A percentile compares a stretch with the other conserved stretches of the same genome.
Evolutionary conservation across 176 grass and related monocot genomes (phyloP).

Genomic region (Oropetium thomaeum): DNA sequence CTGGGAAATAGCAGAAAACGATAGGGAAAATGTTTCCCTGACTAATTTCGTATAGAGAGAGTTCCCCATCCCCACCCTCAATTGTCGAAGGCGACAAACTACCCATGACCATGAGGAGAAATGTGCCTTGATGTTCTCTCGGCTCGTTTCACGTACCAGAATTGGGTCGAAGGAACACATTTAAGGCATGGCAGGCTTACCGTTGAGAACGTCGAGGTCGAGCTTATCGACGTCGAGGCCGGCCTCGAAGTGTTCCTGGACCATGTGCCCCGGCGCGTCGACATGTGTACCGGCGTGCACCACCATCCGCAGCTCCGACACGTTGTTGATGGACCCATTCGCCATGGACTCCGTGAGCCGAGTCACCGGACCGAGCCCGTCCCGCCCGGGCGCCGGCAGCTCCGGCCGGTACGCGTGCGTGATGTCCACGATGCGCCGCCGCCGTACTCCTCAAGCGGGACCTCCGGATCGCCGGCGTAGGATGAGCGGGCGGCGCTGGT

Average conservation of each 20-base stretch:
- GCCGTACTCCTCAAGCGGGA: slow-evolving; percentile 48
- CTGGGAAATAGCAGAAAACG: too few species aligned
- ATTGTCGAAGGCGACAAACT: too few species aligned
- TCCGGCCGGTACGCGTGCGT: slow-evolving; percentile 69
- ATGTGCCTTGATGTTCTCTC: too few species aligned
- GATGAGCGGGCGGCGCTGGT: slow-evolving; percentile 17
- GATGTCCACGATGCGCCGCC: slow-evolving; percentile 69
- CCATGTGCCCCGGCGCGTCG: slow-evolving; percentile 63
- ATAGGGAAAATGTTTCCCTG: too few species aligned
- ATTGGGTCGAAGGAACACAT: too few species aligned
- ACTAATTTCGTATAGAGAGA: too few species aligned
- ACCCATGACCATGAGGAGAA: too few species aligned
- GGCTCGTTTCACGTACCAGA: too few species aligned
- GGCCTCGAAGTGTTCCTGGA: slow-evolving; percentile 54
- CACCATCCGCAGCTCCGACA: slow-evolving; percentile 65
- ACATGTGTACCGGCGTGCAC: slow-evolving; percentile 70
- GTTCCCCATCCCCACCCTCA: too few species aligned
- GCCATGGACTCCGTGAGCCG: slow-evolving; percentile 62
- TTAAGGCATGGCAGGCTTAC: slow-evolving; percentile 11
- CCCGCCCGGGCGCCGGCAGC: slow-evolving; percentile 43
- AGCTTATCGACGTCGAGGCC: slow-evolving; percentile 72
- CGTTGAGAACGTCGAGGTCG: slow-evolving; percentile 76
- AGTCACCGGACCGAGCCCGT: slow-evolving; percentile 43
- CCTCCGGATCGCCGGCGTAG: neutral
- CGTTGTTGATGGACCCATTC: slow-evolving; percentile 59